Evolutionary conservation across 345 rosid genomes (phyloP).

Genomic region (Zanthoxylum bungeanum): DNA sequence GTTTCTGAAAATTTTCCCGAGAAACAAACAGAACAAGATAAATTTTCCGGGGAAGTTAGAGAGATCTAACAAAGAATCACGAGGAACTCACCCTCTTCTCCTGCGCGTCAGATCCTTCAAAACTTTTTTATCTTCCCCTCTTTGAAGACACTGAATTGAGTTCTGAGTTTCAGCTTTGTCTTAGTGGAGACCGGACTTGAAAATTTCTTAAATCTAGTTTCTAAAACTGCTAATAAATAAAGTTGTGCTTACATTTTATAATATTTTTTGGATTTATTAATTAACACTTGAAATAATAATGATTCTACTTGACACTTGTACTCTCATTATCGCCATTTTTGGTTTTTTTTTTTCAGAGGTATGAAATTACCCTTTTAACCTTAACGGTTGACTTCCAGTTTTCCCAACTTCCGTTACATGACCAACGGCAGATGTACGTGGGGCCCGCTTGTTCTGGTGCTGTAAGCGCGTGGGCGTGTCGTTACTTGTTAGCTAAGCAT

Average conservation of each 20-base stretch:
- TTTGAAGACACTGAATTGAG: slow-evolving; percentile 21
- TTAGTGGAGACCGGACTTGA: slow-evolving; percentile 21
- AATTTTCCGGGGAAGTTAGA: not conserved
- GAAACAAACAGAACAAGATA: slow-evolving; percentile 20
- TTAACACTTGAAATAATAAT: not conserved
- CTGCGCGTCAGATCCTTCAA: slow-evolving; percentile 22
- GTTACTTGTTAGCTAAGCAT: not conserved
- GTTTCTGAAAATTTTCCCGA: not conserved
- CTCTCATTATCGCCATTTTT: not conserved
- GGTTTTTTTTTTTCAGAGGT: not conserved
- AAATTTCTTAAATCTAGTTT: slow-evolving; percentile 33
- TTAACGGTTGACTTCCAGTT: slow-evolving; percentile 14
- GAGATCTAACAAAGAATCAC: slow-evolving; percentile 1
- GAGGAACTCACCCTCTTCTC: slow-evolving; percentile 18
- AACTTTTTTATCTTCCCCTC: slow-evolving; percentile 13
- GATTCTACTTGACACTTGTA: not conserved
- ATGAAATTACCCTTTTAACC: slow-evolving; percentile 3
- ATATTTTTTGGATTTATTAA: not conserved
- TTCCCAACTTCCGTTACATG: not conserved
- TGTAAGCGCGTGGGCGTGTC: not conserved
- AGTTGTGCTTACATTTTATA: not conserved
- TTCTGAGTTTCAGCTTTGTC: not conserved
- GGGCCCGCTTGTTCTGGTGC: not conserved
- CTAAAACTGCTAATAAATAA: not conserved
- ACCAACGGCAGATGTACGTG: not conserved